phyloP scores from a whole-genome alignment of 225 moss, liverwort and hornwort species.

The Marchantia paleacea region DNA sequence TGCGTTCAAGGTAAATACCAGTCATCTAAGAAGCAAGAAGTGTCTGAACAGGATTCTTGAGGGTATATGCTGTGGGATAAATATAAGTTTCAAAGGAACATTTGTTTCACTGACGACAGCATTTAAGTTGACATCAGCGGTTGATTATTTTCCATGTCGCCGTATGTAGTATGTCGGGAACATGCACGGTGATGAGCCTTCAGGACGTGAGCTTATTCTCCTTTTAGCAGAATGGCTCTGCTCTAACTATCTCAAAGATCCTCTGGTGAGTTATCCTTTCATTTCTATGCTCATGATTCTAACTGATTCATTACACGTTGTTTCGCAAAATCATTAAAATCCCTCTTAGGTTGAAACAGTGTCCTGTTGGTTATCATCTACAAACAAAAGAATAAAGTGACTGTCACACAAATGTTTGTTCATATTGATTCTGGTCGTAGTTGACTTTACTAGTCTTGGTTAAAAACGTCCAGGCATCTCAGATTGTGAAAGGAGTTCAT shows the following conservation, averaged over 20 bases:
- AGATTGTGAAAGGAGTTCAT: slow-evolving; percentile 74
- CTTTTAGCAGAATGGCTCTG: slow-evolving; percentile 82
- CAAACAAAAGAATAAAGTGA: no score
- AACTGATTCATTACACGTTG: no score
- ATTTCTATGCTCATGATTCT: not conserved
- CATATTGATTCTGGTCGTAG: not conserved
- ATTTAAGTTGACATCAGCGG: not conserved
- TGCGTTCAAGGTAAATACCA: slow-evolving; percentile 62
- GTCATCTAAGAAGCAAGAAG: not conserved
- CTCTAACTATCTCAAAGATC: slow-evolving; percentile 55
- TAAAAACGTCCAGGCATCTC: slow-evolving; percentile 57
- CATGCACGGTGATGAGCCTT: slow-evolving; percentile 90
- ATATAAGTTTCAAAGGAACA: not conserved
- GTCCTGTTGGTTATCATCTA: no score
- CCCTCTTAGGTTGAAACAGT: no score
- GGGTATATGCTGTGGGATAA: not conserved
- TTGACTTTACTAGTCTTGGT: not conserved
- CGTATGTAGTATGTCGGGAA: slow-evolving; percentile 71
- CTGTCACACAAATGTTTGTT: not conserved
- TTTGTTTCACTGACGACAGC: not conserved
- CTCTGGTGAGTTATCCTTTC: slow-evolving; percentile 44
- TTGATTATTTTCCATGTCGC: not conserved
- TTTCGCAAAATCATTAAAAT: no score
- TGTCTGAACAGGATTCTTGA: not conserved
- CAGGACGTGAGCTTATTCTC: slow-evolving; percentile 66